Conservation (phyloP, 108 stramenopile genomes). For the Conticribra guillardii region DNA sequence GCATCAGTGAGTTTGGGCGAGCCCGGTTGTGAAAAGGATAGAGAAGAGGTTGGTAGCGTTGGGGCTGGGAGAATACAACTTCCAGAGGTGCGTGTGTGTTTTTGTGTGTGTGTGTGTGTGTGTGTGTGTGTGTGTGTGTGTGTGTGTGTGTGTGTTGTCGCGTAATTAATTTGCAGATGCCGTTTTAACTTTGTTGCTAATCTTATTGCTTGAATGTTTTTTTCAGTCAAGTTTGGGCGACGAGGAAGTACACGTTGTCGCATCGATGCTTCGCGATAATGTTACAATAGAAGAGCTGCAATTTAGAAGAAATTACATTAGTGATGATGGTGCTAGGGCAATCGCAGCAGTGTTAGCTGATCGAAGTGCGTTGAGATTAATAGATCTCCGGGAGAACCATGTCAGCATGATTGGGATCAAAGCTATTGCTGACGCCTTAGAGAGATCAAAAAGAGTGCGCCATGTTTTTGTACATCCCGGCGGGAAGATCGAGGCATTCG, state of each 20-base stretch:
- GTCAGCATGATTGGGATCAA: conserved; percentile 65
- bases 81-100: conserved; percentile 73
- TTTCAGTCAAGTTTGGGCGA: conserved; percentile 47
- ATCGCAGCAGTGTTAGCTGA: conserved; percentile 79
- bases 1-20: conserved; percentile 63
- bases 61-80: conserved; percentile 68
- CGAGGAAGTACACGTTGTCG: conserved; percentile 79
- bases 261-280: conserved; percentile 75
- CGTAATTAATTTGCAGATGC: background rate
- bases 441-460: conserved; percentile 62
- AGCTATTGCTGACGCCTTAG: conserved; percentile 78
- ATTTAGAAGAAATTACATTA: conserved; percentile 69
- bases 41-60: conserved; percentile 49
- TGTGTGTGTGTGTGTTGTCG: too few species aligned
- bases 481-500: conserved; percentile 89
- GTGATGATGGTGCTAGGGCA: conserved; percentile 75
- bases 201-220: background rate
- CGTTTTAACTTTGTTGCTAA: conserved; percentile 14
- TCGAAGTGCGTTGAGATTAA: conserved; percentile 43
- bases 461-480: conserved; percentile 90
- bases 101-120: too few species aligned
- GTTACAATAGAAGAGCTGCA: conserved; percentile 73
- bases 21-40: conserved; percentile 46
- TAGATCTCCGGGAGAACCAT: conserved; percentile 78
- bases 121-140: too few species aligned